Base-by-base conservation (phyloP, 2,329 filamentous ascomycete species). In the Xylaria sp. region DNA sequence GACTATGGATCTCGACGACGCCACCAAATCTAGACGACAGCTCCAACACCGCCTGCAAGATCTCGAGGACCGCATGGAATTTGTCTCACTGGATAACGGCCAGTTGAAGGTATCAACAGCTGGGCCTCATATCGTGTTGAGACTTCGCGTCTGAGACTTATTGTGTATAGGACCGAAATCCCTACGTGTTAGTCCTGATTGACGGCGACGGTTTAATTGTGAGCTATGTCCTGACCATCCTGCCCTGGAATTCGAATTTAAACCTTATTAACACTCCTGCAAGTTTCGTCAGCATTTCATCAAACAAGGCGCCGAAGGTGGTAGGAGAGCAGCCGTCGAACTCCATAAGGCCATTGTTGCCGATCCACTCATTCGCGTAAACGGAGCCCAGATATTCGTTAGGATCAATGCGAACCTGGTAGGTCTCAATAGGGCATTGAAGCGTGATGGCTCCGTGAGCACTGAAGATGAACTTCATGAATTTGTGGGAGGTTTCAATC, bases 181-280 rank as follows among this genome's bases (percentile, higher is more conserved):
- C 85, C 45, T 90, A 90, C 75, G 81, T 89, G 72, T 77, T 87
- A 69, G 82, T 89, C 44, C 74, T 90, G 70, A 85, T 91, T 71
- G 89, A 90, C 75, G 89, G 88, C 42, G 85, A 91, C 75, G 86
- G 87, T 50, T 81, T 89, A 65, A 79, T 89, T 76, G 88, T 90
- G 74, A 76, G 81, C 59, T 63, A 50, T 49, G 63, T 47, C 60
- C 25, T 56, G 42, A 17, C 58, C 63, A 66, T 58, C 69, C 50
- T 67, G 11, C 31, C 7, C 20, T 65, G 61, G 51, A 53, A 44
- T 11, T 6, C 27, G 25, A n/a, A 59, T 57, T 57, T 63, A 58
- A 49, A 63, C 66, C 63, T 63, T 50, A 68, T 59, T 42, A 49
- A 58, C 29, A 11, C 45, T 44, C 42, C 39, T 47, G 54, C 17